These are phyloP conservation scores for Talaromyces nanjingensis DNA, from an alignment of 495 filamentous ascomycete species.

Conservation along the genomic window DNA sequence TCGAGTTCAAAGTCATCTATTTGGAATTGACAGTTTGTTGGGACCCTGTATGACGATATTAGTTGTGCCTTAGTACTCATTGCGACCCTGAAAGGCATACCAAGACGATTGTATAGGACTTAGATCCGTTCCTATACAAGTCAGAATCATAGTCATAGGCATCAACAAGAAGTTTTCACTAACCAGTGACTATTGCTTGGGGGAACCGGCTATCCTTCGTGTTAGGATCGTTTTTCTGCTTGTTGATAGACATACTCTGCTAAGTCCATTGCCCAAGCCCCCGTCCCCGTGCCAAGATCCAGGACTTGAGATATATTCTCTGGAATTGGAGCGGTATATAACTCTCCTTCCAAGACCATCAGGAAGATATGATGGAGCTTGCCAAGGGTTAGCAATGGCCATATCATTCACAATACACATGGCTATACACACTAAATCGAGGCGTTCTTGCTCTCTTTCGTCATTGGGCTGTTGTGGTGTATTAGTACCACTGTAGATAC, in stretches of 20 bases:
- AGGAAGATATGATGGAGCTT: conserved; percentile 39
- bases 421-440: conserved; percentile 52
- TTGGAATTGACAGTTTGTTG: conserved; percentile 21
- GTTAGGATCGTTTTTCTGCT: too few relatives aligned
- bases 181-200: conserved; percentile 14
- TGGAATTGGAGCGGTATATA: conserved; percentile 44
- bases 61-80: neutral
- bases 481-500: neutral
- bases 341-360: conserved; percentile 33
- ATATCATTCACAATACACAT: conserved; percentile 21
- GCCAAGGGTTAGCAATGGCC: conserved; percentile 10
- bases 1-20: conserved; percentile 25
- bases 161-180: neutral
- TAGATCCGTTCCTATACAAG: conserved; percentile 34
- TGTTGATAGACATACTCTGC: conserved; percentile 34
- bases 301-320: conserved; percentile 32
- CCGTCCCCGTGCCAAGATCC: conserved; percentile 41
- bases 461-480: conserved; percentile 27
- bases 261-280: conserved; percentile 49
- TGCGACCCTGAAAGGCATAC: conserved; percentile 18
- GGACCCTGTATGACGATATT: conserved; percentile 29
- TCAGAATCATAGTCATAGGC: neutral
- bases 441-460: conserved; percentile 59
- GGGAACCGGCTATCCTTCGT: conserved; percentile 12
- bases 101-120: conserved; percentile 43